phyloP scores from a whole-genome alignment of 2,329 filamentous ascomycete genomes.

The Metarhizium humberi region DNA sequence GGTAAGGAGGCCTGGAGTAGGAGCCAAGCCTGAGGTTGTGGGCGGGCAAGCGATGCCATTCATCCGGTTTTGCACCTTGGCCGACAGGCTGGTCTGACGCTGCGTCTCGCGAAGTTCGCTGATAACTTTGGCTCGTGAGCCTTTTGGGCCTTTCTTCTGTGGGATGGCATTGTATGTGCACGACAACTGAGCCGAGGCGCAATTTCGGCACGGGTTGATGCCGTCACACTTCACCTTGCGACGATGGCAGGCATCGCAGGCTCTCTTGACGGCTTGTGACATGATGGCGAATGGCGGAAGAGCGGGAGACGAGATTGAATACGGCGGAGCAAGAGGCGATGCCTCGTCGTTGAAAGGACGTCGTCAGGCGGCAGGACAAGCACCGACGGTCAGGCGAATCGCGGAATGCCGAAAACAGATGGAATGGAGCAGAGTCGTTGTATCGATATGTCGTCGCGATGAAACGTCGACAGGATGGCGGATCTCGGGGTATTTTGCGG shows the following conservation, averaged over 20 bases:
- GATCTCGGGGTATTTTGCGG: slow-evolving; percentile 16
- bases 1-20: slow-evolving; percentile 52
- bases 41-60: slow-evolving; percentile 43
- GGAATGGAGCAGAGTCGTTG: not conserved
- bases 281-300: slow-evolving; percentile 20
- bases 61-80: slow-evolving; percentile 51
- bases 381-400: not conserved
- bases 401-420: not conserved
- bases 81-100: slow-evolving; percentile 53
- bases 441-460: slow-evolving; percentile 4
- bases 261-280: slow-evolving; percentile 48
- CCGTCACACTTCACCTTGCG: slow-evolving; percentile 69
- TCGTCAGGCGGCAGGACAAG: not conserved
- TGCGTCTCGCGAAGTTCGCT: slow-evolving; percentile 63
- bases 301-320: not conserved
- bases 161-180: slow-evolving; percentile 70
- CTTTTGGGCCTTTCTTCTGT: slow-evolving; percentile 69
- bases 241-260: slow-evolving; percentile 65
- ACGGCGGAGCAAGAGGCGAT: not conserved
- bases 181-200: slow-evolving; percentile 53
- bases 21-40: slow-evolving; percentile 36
- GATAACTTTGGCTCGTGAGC: slow-evolving; percentile 65
- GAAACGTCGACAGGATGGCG: slow-evolving; percentile 4
- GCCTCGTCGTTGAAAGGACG: slow-evolving; percentile 1
- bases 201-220: slow-evolving; percentile 62